Percentiles rank a stretch among this genome's conserved stretches.
Conservation (phyloP, 1,139 yeast species). For the Hemisphaericaspora xylofermentans region DNA sequence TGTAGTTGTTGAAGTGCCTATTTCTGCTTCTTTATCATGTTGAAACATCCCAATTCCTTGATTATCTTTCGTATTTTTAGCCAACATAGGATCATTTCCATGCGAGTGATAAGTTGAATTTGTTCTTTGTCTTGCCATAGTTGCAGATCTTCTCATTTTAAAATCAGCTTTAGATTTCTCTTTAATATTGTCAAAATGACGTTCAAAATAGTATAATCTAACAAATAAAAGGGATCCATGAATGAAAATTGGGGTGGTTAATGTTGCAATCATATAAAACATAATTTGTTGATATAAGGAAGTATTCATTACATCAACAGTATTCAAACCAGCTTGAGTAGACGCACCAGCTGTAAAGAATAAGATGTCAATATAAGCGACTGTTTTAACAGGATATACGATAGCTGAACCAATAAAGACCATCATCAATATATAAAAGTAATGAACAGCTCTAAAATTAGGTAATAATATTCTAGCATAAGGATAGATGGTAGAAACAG, state of each 20-base stretch:
- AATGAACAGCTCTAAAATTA: constrained; percentile 78
- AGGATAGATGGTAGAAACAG: constrained; percentile 37
- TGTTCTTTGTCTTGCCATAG: constrained; percentile 59
- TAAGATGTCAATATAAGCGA: constrained; percentile 72
- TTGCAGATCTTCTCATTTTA: constrained; percentile 77
- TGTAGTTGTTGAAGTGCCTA: constrained; percentile 32
- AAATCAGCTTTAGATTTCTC: constrained; percentile 70
- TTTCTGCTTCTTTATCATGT: constrained; percentile 7
- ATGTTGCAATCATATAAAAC: constrained; percentile 55
- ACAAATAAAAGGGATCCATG: constrained; percentile 77
- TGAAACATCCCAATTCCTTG: constrained; percentile 30
- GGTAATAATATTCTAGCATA: constrained; percentile 56
- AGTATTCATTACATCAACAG: constrained; percentile 63
- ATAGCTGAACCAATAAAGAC: constrained; percentile 67
- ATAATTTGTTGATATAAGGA: constrained; percentile 75
- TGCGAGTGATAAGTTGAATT: constrained; percentile 28
- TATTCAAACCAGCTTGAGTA: constrained; percentile 91
- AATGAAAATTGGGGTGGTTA: constrained; percentile 87
- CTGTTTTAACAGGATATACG: constrained; percentile 69
- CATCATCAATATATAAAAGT: constrained; percentile 56
- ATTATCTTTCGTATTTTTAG: constrained; percentile 37
- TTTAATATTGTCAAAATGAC: constrained; percentile 80
- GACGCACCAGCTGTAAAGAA: constrained; percentile 74
- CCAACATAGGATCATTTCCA: constrained; percentile 7
- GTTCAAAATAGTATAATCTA: constrained; percentile 87